These are phyloP conservation scores for Coniella vitis DNA, from an alignment of 2,329 filamentous ascomycete species.

Conservation along the genomic window DNA sequence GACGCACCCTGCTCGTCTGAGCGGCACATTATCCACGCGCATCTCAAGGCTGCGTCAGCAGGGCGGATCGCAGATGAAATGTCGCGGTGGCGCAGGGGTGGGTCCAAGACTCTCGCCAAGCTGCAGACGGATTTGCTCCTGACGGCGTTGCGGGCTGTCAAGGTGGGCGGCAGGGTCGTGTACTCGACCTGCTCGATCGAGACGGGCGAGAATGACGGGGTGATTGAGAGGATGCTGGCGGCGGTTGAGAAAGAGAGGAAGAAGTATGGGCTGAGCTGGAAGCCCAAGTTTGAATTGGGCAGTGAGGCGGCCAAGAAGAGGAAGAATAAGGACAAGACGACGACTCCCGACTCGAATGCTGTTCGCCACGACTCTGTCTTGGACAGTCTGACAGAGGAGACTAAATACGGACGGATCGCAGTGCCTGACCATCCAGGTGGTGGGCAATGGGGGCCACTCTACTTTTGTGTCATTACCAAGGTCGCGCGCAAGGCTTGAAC, in stretches of 20 bases:
- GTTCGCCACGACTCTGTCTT: conserved; percentile 11
- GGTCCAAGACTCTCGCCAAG: conserved; percentile 29
- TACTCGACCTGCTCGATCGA: conserved; percentile 36
- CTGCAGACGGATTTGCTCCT: conserved; percentile 28
- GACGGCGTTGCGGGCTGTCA: conserved; percentile 28
- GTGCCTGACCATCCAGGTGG: conserved; percentile 30
- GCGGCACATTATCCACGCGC: conserved; percentile 31
- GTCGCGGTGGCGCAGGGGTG: conserved; percentile 28
- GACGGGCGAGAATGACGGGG: conserved; percentile 32
- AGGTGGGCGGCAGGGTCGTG: conserved; percentile 28
- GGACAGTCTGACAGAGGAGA: conserved; percentile 24
- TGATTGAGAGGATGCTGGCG: conserved; percentile 28
- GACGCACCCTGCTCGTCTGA: conserved; percentile 35
- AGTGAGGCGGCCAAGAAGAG: conserved; percentile 17
- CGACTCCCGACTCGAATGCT: too few relatives aligned
- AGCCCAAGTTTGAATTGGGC: conserved; percentile 20
- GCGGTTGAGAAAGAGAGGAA: conserved; percentile 29
- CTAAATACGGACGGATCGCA: conserved; percentile 31
- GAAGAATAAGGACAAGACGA: conserved; percentile 17
- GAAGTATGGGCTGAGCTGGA: conserved; percentile 26
- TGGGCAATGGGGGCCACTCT: conserved; percentile 32
- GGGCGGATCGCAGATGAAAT: conserved; percentile 29
- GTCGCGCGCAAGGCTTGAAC: conserved; percentile 14
- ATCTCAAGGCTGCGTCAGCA: conserved; percentile 23
- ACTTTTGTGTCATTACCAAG: conserved; percentile 32